Percentiles rank a stretch among this genome's conserved stretches.
phyloP scores from a whole-genome alignment of 345 rosid genomes.

The Barbarea vulgaris region DNA sequence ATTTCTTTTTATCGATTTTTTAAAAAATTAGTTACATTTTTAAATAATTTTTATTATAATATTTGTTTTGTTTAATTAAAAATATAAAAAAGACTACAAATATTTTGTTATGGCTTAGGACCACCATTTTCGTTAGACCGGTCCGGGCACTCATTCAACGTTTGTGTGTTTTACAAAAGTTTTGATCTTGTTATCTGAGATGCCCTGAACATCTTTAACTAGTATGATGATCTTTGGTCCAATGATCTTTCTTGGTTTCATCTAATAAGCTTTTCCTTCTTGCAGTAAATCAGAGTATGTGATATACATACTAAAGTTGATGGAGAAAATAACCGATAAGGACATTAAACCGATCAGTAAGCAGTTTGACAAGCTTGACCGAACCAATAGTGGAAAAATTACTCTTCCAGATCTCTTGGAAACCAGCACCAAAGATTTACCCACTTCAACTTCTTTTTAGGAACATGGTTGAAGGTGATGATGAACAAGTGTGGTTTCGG shows the following conservation, averaged over 20 bases:
- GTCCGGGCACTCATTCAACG: too few relatives aligned
- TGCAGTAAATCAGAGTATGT: slow-evolving; percentile 74
- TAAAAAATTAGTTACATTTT: too few relatives aligned
- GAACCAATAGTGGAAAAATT: slow-evolving; percentile 72
- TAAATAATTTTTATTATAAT: too few relatives aligned
- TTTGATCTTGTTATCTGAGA: not conserved
- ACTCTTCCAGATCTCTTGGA: slow-evolving; percentile 75
- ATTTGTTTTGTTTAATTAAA: too few relatives aligned
- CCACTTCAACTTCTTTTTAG: slow-evolving; percentile 27
- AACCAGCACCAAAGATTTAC: slow-evolving; percentile 6
- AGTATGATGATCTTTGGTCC: not conserved
- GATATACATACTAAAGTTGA: slow-evolving; percentile 78
- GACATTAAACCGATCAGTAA: slow-evolving; percentile 58
- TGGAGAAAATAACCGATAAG: slow-evolving; percentile 67
- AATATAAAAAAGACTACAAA: too few relatives aligned
- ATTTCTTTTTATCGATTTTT: too few relatives aligned
- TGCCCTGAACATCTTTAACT: not conserved
- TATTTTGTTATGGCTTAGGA: too few relatives aligned
- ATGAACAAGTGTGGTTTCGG: not conserved
- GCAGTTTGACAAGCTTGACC: slow-evolving; percentile 70
- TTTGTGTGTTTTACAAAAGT: not conserved
- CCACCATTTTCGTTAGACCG: too few relatives aligned
- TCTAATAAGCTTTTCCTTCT: not conserved
- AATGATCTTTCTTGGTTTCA: not conserved
- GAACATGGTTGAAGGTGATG: not conserved